Conservation (phyloP, 2,329 filamentous ascomycete genomes). For the Sporothrix brasiliensis region DNA sequence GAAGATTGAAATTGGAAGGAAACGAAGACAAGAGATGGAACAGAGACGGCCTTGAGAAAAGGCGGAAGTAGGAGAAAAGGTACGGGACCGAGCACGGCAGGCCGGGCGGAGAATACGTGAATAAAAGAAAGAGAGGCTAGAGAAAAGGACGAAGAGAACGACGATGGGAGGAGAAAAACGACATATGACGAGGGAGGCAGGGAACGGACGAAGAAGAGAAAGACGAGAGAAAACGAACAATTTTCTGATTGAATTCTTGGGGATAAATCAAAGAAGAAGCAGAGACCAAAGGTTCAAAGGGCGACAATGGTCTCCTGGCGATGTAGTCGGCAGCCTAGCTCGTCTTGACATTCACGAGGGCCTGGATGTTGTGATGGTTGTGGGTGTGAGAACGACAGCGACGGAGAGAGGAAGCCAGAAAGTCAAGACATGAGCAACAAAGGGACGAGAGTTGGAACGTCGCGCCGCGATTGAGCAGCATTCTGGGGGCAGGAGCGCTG, state of each 20-base stretch:
- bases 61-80: not conserved
- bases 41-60: not conserved
- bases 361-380: conserved; percentile 5
- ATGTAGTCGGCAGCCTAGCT: conserved; percentile 18
- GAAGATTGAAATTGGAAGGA: not conserved
- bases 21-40: not conserved
- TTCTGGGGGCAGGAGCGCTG: not conserved
- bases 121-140: not conserved
- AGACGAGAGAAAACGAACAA: conserved; percentile 35
- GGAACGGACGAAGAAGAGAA: conserved; percentile 33
- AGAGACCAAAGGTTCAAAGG: conserved; percentile 12
- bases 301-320: conserved; percentile 1
- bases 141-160: conserved; percentile 40
- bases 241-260: conserved; percentile 25
- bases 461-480: conserved; percentile 29
- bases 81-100: conserved; percentile 33
- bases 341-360: not conserved
- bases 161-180: conserved; percentile 38
- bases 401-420: conserved; percentile 4
- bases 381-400: conserved; percentile 23
- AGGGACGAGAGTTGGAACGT: not conserved
- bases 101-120: not conserved
- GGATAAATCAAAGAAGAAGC: conserved; percentile 17
- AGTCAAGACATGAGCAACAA: conserved; percentile 15
- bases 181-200: not conserved